These are phyloP conservation scores for Lomentospora prolificans DNA, from an alignment of 2,329 filamentous ascomycete species.

Conservation along the genomic window DNA sequence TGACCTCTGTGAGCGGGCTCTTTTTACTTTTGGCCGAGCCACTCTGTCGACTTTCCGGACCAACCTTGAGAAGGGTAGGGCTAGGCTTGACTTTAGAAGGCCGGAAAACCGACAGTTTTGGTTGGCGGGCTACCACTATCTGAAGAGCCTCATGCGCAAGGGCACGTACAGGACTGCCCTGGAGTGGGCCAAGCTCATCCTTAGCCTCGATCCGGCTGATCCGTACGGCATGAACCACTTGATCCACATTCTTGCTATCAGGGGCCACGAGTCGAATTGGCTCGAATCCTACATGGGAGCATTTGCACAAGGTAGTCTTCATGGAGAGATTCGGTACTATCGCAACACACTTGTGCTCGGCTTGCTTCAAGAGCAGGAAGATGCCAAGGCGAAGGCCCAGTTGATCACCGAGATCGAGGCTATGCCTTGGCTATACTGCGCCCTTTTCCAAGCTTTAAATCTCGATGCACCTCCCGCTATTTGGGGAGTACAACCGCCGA, in stretches of 20 bases:
- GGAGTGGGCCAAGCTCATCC: slow-evolving; percentile 83
- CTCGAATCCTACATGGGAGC: slow-evolving; percentile 58
- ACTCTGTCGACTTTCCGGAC: slow-evolving; percentile 73
- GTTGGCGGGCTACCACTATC: slow-evolving; percentile 82
- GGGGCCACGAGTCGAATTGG: slow-evolving; percentile 66
- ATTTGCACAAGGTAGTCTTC: slow-evolving; percentile 23
- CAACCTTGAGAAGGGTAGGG: slow-evolving; percentile 66
- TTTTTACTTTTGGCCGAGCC: slow-evolving; percentile 89
- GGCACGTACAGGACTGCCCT: slow-evolving; percentile 90
- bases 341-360: slow-evolving; percentile 70
- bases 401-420: slow-evolving; percentile 59
- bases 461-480: slow-evolving; percentile 69
- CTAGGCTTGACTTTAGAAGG: slow-evolving; percentile 68
- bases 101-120: slow-evolving; percentile 89
- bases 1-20: slow-evolving; percentile 79
- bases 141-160: slow-evolving; percentile 74
- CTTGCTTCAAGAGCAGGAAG: slow-evolving; percentile 59
- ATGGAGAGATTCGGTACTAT: slow-evolving; percentile 52
- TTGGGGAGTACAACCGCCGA: slow-evolving; percentile 66
- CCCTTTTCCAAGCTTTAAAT: slow-evolving; percentile 70
- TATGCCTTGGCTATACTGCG: slow-evolving; percentile 76
- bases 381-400: slow-evolving; percentile 51
- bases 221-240: slow-evolving; percentile 75
- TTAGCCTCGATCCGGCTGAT: slow-evolving; percentile 65
- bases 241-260: slow-evolving; percentile 76